Percentiles rank a stretch among this genome's conserved stretches.
phyloP scores from a whole-genome alignment of 345 rosid species.

The Eucalyptus sideroxylon region DNA sequence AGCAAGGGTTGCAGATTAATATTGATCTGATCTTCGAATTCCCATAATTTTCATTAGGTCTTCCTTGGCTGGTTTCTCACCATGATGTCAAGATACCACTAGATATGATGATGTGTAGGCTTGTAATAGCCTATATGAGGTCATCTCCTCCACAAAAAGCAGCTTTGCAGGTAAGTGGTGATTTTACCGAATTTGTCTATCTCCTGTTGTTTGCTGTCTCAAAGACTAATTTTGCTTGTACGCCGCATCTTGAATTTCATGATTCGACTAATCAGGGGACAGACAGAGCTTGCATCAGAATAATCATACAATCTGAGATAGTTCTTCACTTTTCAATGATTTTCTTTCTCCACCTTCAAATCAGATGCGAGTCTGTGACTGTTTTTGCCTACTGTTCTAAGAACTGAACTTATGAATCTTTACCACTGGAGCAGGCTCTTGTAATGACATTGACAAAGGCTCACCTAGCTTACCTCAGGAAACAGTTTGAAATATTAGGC shows the following conservation, averaged over 20 bases:
- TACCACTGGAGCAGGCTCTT: slow-evolving; percentile 41
- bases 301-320: background rate
- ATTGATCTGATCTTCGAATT: background rate
- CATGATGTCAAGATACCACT: slow-evolving; percentile 64
- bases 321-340: background rate
- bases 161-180: slow-evolving; percentile 45
- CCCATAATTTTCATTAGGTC: slow-evolving; percentile 33
- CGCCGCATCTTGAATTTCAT: background rate
- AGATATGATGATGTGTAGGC: slow-evolving; percentile 67
- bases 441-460: slow-evolving; percentile 55
- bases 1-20: background rate
- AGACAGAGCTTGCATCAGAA: background rate
- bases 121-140: slow-evolving; percentile 41
- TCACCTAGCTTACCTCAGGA: slow-evolving; percentile 68
- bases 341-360: background rate
- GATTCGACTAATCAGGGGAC: background rate
- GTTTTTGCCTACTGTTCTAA: accelerated
- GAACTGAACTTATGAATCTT: background rate
- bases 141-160: slow-evolving; percentile 61
- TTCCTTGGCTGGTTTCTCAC: slow-evolving; percentile 70
- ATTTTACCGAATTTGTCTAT: background rate
- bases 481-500: slow-evolving; percentile 55
- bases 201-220: background rate
- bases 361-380: background rate
- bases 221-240: background rate